phyloP scores from a whole-genome alignment of 1,139 yeast genomes.

The Blastobotrys niveus region DNA sequence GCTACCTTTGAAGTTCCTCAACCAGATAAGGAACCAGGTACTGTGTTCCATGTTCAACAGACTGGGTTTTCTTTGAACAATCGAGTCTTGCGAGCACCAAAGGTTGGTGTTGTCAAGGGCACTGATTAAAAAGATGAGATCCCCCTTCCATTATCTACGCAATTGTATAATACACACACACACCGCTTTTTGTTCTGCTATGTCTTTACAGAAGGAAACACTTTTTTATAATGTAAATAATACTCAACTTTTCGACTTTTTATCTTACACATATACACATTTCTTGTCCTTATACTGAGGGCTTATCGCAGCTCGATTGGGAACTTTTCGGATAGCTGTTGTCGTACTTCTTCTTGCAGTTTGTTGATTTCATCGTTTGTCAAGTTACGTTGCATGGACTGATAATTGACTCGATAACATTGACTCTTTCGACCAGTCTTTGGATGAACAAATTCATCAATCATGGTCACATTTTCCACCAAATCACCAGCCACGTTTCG shows the following conservation, averaged over 20 bases:
- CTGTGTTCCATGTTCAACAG: constrained; percentile 90
- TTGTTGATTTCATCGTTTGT: constrained; percentile 75
- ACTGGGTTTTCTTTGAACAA: constrained; percentile 81
- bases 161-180: background rate
- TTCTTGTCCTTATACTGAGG: background rate
- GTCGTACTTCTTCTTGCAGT: constrained; percentile 59
- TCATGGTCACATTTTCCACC: constrained; percentile 74
- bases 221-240: background rate
- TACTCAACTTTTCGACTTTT: background rate
- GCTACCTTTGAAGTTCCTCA: constrained; percentile 87
- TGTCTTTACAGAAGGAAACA: background rate
- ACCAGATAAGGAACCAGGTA: constrained; percentile 87
- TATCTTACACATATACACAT: background rate
- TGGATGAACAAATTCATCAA: constrained; percentile 83
- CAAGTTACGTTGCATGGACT: constrained; percentile 89
- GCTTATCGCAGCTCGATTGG: constrained; percentile 56
- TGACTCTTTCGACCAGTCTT: constrained; percentile 70
- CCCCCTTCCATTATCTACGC: background rate
- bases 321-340: constrained; percentile 46
- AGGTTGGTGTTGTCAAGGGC: constrained; percentile 86
- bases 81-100: constrained; percentile 91
- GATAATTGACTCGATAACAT: constrained; percentile 87
- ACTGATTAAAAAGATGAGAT: constrained; percentile 13
- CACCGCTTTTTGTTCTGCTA: background rate
- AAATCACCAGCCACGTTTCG: constrained; percentile 77